A percentile compares a stretch with the other conserved stretches of the same genome.
These are phyloP conservation scores for Didymellaceae sp. DNA, from an alignment of 2,329 filamentous ascomycete genomes.

Conservation along the genomic window DNA sequence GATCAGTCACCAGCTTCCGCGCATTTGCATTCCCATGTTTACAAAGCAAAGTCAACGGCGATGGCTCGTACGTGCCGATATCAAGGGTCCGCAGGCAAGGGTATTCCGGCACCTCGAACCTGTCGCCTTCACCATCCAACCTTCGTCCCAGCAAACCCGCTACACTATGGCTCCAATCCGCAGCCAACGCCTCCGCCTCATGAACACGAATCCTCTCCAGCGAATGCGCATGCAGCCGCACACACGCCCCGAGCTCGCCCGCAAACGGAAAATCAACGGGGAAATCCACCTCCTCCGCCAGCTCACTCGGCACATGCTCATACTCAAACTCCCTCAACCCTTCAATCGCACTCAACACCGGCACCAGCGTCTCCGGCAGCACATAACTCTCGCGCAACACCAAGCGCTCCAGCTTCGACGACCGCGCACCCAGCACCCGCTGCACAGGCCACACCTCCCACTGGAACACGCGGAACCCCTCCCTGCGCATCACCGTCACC, in stretches of 20 bases:
- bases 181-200: too few relatives aligned
- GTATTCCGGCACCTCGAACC: neutral
- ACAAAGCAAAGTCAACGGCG: too few relatives aligned
- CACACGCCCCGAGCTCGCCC: neutral
- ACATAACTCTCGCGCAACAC: neutral
- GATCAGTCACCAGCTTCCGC: too few relatives aligned
- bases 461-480: conserved; percentile 11
- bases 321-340: conserved; percentile 4
- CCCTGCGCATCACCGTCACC: conserved; percentile 7
- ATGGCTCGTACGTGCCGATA: too few relatives aligned
- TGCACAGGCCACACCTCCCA: conserved; percentile 2
- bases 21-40: too few relatives aligned
- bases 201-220: neutral
- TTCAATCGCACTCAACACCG: neutral
- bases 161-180: too few relatives aligned
- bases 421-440: neutral
- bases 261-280: neutral
- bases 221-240: neutral
- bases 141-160: too few relatives aligned
- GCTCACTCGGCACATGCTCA: conserved; percentile 3
- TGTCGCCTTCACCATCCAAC: too few relatives aligned
- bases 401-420: neutral
- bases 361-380: neutral
- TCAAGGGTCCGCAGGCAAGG: neutral
- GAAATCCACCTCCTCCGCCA: neutral